Evolutionary conservation across 2,329 filamentous ascomycete genomes (phyloP), one percentile per base, ranked within the genome.

Genomic region (Aureobasidium mangrovei): DNA sequence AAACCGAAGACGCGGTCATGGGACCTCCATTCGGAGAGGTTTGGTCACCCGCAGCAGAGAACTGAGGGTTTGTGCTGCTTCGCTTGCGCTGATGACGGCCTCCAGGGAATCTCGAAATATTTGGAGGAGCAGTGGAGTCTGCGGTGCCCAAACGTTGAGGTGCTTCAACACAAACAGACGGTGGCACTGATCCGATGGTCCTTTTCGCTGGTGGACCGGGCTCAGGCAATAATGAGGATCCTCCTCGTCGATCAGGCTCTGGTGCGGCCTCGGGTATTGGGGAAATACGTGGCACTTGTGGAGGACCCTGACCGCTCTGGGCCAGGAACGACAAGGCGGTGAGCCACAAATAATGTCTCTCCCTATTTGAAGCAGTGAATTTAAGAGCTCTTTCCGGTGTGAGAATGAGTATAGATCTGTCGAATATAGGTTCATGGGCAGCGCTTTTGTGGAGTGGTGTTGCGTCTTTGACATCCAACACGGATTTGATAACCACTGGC

Each of bases 391-490:
- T 82, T 63, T 95, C 86, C 1, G 93, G 91, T 4, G 93, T 98
- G 47, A 98, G 71, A 60, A 98, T 95, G 45, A 98, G 73, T 62
- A 98, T 97, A 0, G 93, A 97, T 51, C 93, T 84, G 70, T 94
- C 89, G 74, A 96, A 97, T 38, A 76, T 67, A 4, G 69, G 60
- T 2, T 55, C 39, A 32, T 65, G 62, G 24, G 69, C 71, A 39
- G 77, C 72, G 52, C 85, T 85, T 67, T 86, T 93, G 1, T 91
- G 91, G 38, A 88, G 69, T 5, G 88, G 82, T 58, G 93, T 95
- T 64, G 93, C 89, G 63, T 98, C 93, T 70, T 94, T 94, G 60
- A 98, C 93, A 64, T 98, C 93, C 31, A 98, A 78, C 4, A 98
- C 93, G 7, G 93, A 96, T 75, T 97, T 91, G 60, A 98, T 96